Evolutionary conservation across 768 basidiomycete species (phyloP).

Genomic region (Austroboletus festivus): DNA sequence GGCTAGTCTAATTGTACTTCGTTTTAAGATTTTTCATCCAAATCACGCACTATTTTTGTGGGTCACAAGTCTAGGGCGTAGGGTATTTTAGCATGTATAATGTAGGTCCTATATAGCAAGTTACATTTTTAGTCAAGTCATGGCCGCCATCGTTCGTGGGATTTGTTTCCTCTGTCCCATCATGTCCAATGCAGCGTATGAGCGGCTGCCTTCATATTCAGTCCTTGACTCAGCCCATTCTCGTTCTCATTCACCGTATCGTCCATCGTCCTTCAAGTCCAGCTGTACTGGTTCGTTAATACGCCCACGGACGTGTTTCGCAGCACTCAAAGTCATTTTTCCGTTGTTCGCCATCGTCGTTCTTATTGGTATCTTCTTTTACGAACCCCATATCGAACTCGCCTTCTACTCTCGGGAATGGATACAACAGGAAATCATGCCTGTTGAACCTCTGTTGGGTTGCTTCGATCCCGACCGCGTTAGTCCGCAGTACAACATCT

Average conservation of each 20-base stretch:
- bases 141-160: not conserved
- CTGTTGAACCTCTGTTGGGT: conserved; percentile 58
- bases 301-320: conserved; percentile 37
- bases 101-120: too few relatives aligned
- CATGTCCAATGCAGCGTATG: conserved; percentile 43
- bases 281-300: conserved; percentile 20
- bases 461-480: conserved; percentile 69
- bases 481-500: conserved; percentile 66
- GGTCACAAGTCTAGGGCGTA: not conserved
- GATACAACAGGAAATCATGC: conserved; percentile 70
- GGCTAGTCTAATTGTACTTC: not conserved
- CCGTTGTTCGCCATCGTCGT: conserved; percentile 37
- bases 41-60: too few relatives aligned
- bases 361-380: conserved; percentile 51
- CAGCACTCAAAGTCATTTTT: conserved; percentile 44
- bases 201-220: conserved; percentile 51
- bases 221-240: conserved; percentile 29
- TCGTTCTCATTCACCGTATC: conserved; percentile 27
- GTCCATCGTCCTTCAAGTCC: conserved; percentile 26
- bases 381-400: conserved; percentile 85
- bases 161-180: not conserved
- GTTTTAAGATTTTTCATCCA: not conserved
- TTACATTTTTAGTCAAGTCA: too few relatives aligned
- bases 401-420: conserved; percentile 74
- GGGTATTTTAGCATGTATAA: too few relatives aligned